phyloP scores from a whole-genome alignment of 2,329 filamentous ascomycete species.

The Fusarium haematococcum region DNA sequence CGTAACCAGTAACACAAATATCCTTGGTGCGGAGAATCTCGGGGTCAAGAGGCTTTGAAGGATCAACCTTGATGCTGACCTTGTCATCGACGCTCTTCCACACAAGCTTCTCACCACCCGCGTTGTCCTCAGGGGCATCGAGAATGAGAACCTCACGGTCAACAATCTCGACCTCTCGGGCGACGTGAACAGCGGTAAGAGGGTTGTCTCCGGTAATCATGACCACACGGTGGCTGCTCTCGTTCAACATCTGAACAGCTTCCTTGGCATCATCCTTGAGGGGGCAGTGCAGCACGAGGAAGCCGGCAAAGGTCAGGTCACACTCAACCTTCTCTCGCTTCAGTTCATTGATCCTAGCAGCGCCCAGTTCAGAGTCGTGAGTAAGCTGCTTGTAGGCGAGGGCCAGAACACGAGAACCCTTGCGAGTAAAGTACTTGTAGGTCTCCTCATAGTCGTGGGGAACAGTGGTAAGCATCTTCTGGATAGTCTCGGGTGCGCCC shows the following conservation, averaged over 20 bases:
- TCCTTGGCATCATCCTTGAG: slow-evolving; percentile 96
- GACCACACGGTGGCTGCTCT: slow-evolving; percentile 97
- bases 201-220: slow-evolving; percentile 99
- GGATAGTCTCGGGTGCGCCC: slow-evolving; percentile 96
- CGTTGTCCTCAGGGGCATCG: slow-evolving; percentile 92
- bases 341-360: slow-evolving; percentile 89
- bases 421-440: slow-evolving; percentile 97
- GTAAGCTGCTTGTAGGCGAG: slow-evolving; percentile 94
- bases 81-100: slow-evolving; percentile 97
- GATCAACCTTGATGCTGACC: slow-evolving; percentile 85
- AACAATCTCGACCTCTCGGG: slow-evolving; percentile 95
- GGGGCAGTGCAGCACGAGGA: slow-evolving; percentile 94
- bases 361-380: slow-evolving; percentile 82
- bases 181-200: slow-evolving; percentile 94
- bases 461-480: slow-evolving; percentile 86
- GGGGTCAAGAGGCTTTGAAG: slow-evolving; percentile 81
- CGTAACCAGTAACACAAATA: slow-evolving; percentile 95
- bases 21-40: slow-evolving; percentile 88
- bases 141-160: slow-evolving; percentile 95
- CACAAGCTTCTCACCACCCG: slow-evolving; percentile 82
- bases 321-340: slow-evolving; percentile 93
- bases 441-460: slow-evolving; percentile 96
- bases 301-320: slow-evolving; percentile 89
- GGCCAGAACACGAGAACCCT: slow-evolving; percentile 92
- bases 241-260: slow-evolving; percentile 95